phyloP scores from a whole-genome alignment of 1,284 basidiomycete genomes.

The Apiotrichum mycotoxinovorans region DNA sequence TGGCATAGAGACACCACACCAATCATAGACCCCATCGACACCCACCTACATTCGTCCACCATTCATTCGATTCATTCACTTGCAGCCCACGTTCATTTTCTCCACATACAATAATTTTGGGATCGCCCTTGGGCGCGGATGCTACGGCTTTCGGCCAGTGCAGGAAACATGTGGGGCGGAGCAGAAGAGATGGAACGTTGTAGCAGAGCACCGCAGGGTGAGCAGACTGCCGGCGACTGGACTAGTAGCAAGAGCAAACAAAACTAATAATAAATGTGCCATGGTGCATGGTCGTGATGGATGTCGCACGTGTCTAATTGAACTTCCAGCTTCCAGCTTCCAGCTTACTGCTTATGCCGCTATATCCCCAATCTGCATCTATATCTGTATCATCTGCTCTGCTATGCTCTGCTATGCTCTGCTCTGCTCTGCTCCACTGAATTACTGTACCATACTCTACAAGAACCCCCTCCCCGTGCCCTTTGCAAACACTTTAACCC shows the following conservation, averaged over 20 bases:
- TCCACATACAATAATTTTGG: not conserved
- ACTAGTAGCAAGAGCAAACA: too few relatives aligned
- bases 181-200: not conserved
- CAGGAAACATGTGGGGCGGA: not conserved
- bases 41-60: not conserved
- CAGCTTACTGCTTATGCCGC: too few relatives aligned
- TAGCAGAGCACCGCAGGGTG: not conserved
- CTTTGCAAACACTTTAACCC: conserved; percentile 48
- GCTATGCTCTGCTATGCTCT: too few relatives aligned
- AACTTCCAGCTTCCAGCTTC: too few relatives aligned
- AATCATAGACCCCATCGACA: not conserved
- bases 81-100: not conserved
- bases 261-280: too few relatives aligned
- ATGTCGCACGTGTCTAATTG: too few relatives aligned
- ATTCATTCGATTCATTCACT: not conserved
- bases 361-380: too few relatives aligned
- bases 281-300: too few relatives aligned
- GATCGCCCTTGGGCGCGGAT: not conserved
- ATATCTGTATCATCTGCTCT: not conserved
- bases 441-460: conserved; percentile 14
- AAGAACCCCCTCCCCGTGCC: conserved; percentile 50
- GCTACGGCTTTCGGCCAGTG: not conserved
- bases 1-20: too few relatives aligned
- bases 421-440: too few relatives aligned
- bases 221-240: too few relatives aligned